Base-by-base conservation (phyloP, 2,329 filamentous ascomycete species). In the Penicillium sp. region DNA sequence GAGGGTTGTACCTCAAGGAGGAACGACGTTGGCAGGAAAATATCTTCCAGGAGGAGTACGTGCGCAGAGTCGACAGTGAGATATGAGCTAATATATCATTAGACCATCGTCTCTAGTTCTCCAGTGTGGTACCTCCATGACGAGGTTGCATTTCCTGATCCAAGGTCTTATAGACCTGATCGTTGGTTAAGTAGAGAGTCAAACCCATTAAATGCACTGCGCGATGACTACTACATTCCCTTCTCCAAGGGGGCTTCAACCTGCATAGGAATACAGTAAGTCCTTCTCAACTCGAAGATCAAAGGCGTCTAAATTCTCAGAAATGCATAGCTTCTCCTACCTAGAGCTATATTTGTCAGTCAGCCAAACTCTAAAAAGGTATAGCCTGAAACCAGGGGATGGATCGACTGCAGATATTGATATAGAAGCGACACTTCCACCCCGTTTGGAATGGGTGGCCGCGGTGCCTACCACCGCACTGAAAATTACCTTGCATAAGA, bases 381-480 rank as follows among this genome's bases (percentile, higher is more conserved):
- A 35, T 38, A 3, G 18, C n/a, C n/a, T 49, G n/a, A 33, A 35
- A 21, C 26, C 26, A 18, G 18, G 12, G 7, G 24, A 35, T 9
- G 12, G 21, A 3, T 3, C 47, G 3, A 20, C n/a, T 23, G 21
- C 26, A 30, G 21, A 30, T 12, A 24, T 21, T n/a, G 30, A 50
- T 38, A 24, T 9, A 14, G 33, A 40, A 16, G 18, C 47, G 20
- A 42, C 21, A 35, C 52, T 55, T 48, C 52, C 52, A 42, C 33
- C 52, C 16, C 21, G 52, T 11, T 14, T 12, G 33, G 52, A 55
- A 47, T 55, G 30, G 43, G 52, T 55, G 45, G 52, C 52, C n/a
- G 52, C 52, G 7, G 43, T 55, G 12, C 52, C 43, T 6, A 53
- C n/a, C 9, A 26, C 23, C 1, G n/a, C 23, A 3, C 40, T 52